Conservation (phyloP, 495 filamentous ascomycete species). For the Margaritispora aquatica region DNA sequence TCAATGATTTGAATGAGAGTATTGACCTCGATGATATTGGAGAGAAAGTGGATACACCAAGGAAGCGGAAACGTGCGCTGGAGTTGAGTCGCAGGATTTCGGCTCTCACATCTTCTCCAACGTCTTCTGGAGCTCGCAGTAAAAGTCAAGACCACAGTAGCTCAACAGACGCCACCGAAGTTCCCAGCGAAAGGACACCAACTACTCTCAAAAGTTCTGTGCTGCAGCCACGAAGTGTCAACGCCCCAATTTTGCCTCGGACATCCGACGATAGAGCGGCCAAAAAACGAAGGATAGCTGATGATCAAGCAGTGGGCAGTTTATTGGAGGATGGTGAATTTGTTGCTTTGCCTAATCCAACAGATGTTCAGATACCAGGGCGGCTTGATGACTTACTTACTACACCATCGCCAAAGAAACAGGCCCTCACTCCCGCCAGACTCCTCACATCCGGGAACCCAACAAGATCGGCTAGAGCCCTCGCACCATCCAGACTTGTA, state of each 20-base stretch:
- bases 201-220: slow-evolving; percentile 11
- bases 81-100: slow-evolving; percentile 1
- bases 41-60: slow-evolving; percentile 56
- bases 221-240: slow-evolving; percentile 20
- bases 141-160: background rate
- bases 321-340: slow-evolving; percentile 18
- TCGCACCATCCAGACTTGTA: background rate
- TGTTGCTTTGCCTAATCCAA: background rate
- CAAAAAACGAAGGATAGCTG: slow-evolving; percentile 13
- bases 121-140: slow-evolving; percentile 3
- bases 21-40: slow-evolving; percentile 72
- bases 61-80: slow-evolving; percentile 32
- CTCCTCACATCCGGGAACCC: background rate
- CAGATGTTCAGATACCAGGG: background rate
- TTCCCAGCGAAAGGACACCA: background rate
- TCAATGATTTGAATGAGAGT: slow-evolving; percentile 42
- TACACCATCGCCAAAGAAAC: slow-evolving; percentile 16
- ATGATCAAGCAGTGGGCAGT: slow-evolving; percentile 12
- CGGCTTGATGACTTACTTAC: slow-evolving; percentile 9
- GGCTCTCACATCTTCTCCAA: background rate
- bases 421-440: background rate
- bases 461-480: background rate
- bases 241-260: slow-evolving; percentile 5
- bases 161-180: background rate
- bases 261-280: slow-evolving; percentile 2